Evolutionary conservation across 768 basidiomycete species (phyloP), one percentile per base, ranked within the genome.

Genomic region (Leccinum disarticulatum): DNA sequence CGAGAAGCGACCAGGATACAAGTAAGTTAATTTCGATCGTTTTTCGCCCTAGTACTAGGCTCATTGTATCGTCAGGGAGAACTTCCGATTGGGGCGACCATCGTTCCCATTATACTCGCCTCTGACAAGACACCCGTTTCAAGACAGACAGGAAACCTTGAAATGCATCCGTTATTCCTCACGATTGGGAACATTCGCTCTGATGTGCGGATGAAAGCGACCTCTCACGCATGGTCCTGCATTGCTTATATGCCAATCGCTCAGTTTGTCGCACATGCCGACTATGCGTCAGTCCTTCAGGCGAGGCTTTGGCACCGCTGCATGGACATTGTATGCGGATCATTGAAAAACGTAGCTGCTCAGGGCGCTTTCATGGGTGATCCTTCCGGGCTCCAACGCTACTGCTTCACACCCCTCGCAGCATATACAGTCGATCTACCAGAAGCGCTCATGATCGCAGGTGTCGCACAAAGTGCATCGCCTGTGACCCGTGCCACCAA

Each of bases 91-190:
- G 33, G 33, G 1, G 63, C 66, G 0, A 75, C 72, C 0, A 60
- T 77, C n/a, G 53, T 76, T 8, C 70, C 74, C 1, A 62, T 67
- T 0, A 65, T 77, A 10, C 54, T 68, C 1, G 69, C 71, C 3
- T 73, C 72, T 0, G 71, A 76, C 55, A 77, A 77, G 53, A 75
- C 75, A 7, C 67, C 67, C 22, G 67, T 77, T 14, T 69, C 73
- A 0, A 57, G 64, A 17, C 68, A 69, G 55, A 74, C 71, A 11
- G 74, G 74, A 15, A 65, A 66, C 27, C 63, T 68, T 10, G 58
- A 63, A 3, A 73, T 70, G 17, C 74, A 77, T 48, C 75, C 73
- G 0, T 52, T 76, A 6, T 65, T 76, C 4, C 56, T 76, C 7
- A 69, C 62, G 4, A 56, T 75, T 6, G 73, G 70, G 11, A 77